Evolutionary conservation across 1,139 yeast genomes (phyloP).

Genomic region (Scheffersomyces segobiensis): DNA sequence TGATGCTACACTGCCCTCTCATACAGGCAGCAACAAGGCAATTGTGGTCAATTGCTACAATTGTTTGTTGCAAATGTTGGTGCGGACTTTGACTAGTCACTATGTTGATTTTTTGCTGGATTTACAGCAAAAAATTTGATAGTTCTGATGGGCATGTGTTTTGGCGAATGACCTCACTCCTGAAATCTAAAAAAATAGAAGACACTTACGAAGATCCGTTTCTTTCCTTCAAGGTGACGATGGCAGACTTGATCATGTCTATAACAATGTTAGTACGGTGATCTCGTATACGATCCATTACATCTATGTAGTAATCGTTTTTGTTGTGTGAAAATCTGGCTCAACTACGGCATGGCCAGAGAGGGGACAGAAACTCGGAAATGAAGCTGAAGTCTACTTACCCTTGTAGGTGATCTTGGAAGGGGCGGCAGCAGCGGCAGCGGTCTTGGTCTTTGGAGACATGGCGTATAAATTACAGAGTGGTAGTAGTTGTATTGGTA

Average conservation of each 20-base stretch:
- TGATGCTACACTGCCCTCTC: constrained; percentile 2
- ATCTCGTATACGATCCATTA: not conserved
- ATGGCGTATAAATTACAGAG: constrained; percentile 10
- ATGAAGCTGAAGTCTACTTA: constrained; percentile 24
- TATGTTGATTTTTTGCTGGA: not conserved
- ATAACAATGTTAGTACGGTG: constrained; percentile 17
- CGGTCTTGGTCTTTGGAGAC: constrained; percentile 27
- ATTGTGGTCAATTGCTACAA: not conserved
- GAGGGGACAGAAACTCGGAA: not conserved
- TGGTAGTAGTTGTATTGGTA: not conserved
- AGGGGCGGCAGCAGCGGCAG: constrained; percentile 29
- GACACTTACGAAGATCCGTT: constrained; percentile 70
- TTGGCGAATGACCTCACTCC: not conserved
- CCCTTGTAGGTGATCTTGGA: constrained; percentile 53
- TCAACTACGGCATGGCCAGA: not conserved
- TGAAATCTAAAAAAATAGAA: not conserved
- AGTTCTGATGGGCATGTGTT: not conserved
- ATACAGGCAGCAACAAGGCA: constrained; percentile 2
- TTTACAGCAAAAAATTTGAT: not conserved
- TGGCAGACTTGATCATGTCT: constrained; percentile 80
- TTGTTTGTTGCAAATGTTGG: not conserved
- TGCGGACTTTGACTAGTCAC: not conserved
- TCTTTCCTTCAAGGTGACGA: constrained; percentile 72
- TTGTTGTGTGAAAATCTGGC: not conserved
- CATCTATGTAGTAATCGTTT: not conserved